Evolutionary conservation across 148 eudicot genomes (phyloP), one percentile per base, ranked within the genome.

Genomic region (Pharnaceum exiguum): DNA sequence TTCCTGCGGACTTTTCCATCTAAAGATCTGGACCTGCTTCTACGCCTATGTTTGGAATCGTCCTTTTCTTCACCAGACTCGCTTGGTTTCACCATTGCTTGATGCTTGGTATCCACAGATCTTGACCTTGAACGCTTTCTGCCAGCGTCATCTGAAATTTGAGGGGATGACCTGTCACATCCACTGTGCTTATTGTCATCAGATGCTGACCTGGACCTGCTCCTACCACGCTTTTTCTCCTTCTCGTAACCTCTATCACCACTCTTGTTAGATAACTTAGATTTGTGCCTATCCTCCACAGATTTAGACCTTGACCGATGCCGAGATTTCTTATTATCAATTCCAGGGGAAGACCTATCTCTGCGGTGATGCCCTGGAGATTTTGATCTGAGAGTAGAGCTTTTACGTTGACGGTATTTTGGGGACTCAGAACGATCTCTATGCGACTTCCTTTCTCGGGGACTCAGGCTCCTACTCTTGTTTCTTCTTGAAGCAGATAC

Each of bases 391-490:
- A 70, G 82, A 10, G 62, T 27, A 39, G 91, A 79, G 60, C 77
- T 80, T 58, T 72, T 86, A 33, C 28, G 76, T 33, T 40, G 70
- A 30, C 63, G 78, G 38, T 48, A 73, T 59, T 66, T 81, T 35
- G 95, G 86, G 25, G 91, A 84, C 29, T 49, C 72, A 27, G 87
- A 77, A 46, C 68, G 77, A 63, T 80, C 84, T 15, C 81, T 77
- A 53, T 73, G 70, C 23, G 90, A 71, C 67, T 81, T 89, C 71
- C 77, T 83, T 51, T 42, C 62, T 44, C 76, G 78, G 44, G 96
- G 96, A 66, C 83, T 85, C 18, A 48, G 55, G 66, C 94, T 89
- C 79, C 94, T 71, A 74, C 85, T 86, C 70, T 75, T 80, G 47
- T 81, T 74, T 77, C 96, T 83, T 67, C 90, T 75, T 10, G 74